Evolutionary conservation across 306 rosid genomes (phyloP).

Genomic region (Malus asiatica): DNA sequence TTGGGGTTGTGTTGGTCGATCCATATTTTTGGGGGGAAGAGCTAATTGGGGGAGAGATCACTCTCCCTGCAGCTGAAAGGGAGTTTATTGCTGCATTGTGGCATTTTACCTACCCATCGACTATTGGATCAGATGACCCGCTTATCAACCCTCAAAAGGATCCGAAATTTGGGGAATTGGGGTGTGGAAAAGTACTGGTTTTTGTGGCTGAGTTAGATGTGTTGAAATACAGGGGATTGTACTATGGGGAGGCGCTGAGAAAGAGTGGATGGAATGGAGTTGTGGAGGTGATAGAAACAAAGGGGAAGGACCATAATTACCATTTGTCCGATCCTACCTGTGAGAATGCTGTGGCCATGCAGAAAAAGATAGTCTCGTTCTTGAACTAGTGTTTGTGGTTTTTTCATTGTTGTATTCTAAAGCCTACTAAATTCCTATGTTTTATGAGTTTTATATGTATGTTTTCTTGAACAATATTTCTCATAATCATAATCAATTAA

Average conservation of each 20-base stretch:
- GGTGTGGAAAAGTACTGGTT: slow-evolving; percentile 15
- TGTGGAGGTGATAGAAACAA: neutral
- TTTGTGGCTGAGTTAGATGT: neutral
- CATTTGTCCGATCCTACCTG: neutral
- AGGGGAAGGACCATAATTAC: neutral
- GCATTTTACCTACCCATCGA: neutral
- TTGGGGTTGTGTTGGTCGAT: neutral
- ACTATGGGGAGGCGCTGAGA: slow-evolving; percentile 12
- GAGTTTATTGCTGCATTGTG: neutral
- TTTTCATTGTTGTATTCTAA: no score
- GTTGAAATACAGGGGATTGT: slow-evolving; percentile 18
- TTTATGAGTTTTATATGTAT: no score
- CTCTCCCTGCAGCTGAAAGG: neutral
- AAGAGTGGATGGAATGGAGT: slow-evolving; percentile 27
- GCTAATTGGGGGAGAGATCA: neutral
- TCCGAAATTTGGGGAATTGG: neutral
- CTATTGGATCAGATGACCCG: neutral
- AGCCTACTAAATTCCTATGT: no score
- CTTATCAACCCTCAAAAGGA: neutral
- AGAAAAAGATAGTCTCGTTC: no score
- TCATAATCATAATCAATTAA: no score
- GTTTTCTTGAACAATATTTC: no score
- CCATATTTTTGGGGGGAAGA: neutral
- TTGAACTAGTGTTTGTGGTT: no score
- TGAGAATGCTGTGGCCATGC: no score